Base-by-base conservation (phyloP, 108 stramenopile species). In the Cylindrotheca fusiformis region DNA sequence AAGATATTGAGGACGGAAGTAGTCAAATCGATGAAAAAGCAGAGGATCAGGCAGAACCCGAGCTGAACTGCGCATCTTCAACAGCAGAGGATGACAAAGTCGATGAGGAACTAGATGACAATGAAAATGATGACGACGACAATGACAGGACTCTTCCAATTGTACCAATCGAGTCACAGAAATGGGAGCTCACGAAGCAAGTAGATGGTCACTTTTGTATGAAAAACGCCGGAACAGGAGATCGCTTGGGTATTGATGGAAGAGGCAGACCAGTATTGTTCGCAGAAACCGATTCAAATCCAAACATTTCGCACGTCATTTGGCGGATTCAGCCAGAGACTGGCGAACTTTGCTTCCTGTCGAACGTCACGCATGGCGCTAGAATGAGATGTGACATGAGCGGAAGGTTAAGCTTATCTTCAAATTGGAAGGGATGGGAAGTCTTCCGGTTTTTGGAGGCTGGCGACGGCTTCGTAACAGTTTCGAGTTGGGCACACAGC, bases 391-490 rank as follows among this genome's bases (percentile, higher is more conserved):
- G 80, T 49, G 72, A 81, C 32, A 30, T 74, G n/a, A 19, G 65
- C 23, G 80, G 80, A 0, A 49, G 52, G 20, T 25, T 77, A 25
- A 55, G 72, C 8, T 19, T 77, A 21, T 76, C 52, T 19, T 30
- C 49, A 10, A 48, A 31, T 14, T 48, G 26, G 14, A 33, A 73
- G 14, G 80, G 76, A 27, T 81, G 80, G 80, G 80, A 77, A 33
- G 72, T 77, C 1, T 81, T 68, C 49, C 72, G 80, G 10, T 81
- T 81, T 45, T 62, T 75, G 55, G 80, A 81, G 49, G 59, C 49
- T 18, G 80, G 80, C 25, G 48, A 23, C 12, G 58, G 57, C 12
- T n/a, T 51, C 54, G 49, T 80, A 0, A 60, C 32, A 1, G 74
- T 80, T 18, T 65, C 53, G 1, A 63, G 67, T 3, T 80, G 79